Evolutionary conservation across 2,329 filamentous ascomycete genomes (phyloP).

Genomic region (Colletotrichum simmondsii): DNA sequence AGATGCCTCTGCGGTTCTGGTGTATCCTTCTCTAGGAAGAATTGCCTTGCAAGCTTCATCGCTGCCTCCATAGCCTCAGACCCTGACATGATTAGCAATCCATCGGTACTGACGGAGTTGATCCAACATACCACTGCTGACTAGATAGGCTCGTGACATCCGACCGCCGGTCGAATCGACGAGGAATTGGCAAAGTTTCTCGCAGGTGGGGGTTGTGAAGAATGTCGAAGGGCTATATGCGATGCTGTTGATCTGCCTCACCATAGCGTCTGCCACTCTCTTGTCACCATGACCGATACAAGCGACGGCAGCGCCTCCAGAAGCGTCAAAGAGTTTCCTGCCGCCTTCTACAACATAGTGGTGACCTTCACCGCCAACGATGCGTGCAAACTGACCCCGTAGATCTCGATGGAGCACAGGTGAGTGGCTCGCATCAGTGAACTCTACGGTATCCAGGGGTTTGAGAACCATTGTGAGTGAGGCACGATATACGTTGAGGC

Average conservation of each 20-base stretch:
- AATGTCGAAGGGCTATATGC: constrained; percentile 52
- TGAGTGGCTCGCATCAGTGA: constrained; percentile 7
- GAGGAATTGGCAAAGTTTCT: constrained; percentile 50
- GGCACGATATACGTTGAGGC: neutral
- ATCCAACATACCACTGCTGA: constrained; percentile 47
- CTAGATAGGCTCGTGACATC: constrained; percentile 51
- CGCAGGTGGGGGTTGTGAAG: constrained; percentile 52
- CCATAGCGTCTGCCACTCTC: constrained; percentile 42
- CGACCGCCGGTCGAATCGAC: constrained; percentile 48
- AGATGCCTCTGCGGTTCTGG: constrained; percentile 66
- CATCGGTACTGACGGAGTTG: neutral
- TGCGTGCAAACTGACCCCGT: constrained; percentile 14
- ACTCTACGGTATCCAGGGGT: constrained; percentile 4
- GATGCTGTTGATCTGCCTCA: constrained; percentile 40
- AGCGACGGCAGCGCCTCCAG: constrained; percentile 47
- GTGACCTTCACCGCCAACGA: constrained; percentile 47
- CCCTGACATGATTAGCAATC: constrained; percentile 47
- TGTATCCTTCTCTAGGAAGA: constrained; percentile 52
- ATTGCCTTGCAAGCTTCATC: constrained; percentile 61
- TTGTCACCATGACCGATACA: constrained; percentile 44
- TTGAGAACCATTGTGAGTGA: constrained; percentile 1
- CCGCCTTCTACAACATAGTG: constrained; percentile 46
- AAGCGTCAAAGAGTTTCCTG: constrained; percentile 46
- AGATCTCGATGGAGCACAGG: constrained; percentile 29
- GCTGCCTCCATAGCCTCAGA: constrained; percentile 63